Evolutionary conservation across 192 early-diverging fungal species (phyloP).

Genomic region (Glomus cerebriforme): DNA sequence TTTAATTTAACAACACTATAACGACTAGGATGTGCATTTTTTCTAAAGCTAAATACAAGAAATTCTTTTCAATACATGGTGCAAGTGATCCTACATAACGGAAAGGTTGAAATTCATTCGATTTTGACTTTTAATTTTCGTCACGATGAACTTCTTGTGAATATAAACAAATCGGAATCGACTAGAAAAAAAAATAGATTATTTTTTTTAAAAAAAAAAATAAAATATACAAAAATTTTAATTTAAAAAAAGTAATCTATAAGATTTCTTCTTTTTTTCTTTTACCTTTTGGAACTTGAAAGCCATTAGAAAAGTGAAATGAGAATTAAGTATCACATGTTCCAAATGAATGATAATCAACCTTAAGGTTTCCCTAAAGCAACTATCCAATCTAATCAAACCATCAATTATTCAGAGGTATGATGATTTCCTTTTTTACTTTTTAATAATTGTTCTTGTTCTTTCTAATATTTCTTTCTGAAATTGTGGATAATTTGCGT

Average conservation of each 20-base stretch:
- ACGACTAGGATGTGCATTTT: neutral
- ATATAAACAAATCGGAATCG: too few relatives aligned
- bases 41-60: neutral
- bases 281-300: conserved; percentile 2
- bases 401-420: neutral
- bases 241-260: too few relatives aligned
- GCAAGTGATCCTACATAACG: neutral
- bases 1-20: neutral
- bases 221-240: neutral
- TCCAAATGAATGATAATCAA: neutral
- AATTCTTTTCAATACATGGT: neutral
- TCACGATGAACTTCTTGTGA: neutral
- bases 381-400: neutral
- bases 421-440: too few relatives aligned
- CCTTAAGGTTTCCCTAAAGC: neutral
- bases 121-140: neutral
- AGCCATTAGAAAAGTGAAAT: conserved; percentile 1
- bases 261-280: too few relatives aligned
- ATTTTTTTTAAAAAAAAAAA: too few relatives aligned
- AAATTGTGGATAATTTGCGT: neutral
- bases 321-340: too few relatives aligned
- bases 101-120: neutral
- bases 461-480: conserved; percentile 6
- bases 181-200: too few relatives aligned
- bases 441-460: neutral